phyloP scores from a whole-genome alignment of 2,329 filamentous ascomycete species.

The Colletotrichum simmondsii region DNA sequence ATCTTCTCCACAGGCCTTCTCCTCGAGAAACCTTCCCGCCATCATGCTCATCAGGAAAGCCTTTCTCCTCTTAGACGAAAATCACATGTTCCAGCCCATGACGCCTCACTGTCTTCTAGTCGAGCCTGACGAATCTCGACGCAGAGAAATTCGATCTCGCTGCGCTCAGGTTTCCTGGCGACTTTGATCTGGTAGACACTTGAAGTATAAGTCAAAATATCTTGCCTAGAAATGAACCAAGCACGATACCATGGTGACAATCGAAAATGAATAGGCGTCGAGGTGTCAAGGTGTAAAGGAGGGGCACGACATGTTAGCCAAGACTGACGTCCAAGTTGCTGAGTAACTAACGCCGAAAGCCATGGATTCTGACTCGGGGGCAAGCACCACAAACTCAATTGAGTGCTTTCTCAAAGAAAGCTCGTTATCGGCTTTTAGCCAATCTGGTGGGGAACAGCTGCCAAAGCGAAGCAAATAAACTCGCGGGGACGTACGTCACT shows the following conservation, averaged over 20 bases:
- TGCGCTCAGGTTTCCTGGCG: neutral
- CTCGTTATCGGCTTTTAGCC: constrained; percentile 8
- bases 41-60: neutral
- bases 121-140: neutral
- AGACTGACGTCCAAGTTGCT: neutral
- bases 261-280: too few species aligned
- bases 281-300: neutral
- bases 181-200: neutral
- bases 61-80: too few species aligned
- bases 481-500: constrained; percentile 27
- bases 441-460: neutral
- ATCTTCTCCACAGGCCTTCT: constrained; percentile 39
- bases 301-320: neutral
- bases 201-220: neutral
- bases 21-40: constrained; percentile 29
- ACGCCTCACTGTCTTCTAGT: neutral
- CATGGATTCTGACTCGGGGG: neutral
- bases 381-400: neutral
- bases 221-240: neutral
- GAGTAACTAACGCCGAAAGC: neutral
- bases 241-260: too few species aligned
- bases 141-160: neutral
- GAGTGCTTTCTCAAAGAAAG: neutral
- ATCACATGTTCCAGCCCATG: neutral
- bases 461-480: neutral